These are phyloP conservation scores for Simplicillium sp. DNA, from an alignment of 2,329 filamentous ascomycete genomes.

Conservation along the genomic window DNA sequence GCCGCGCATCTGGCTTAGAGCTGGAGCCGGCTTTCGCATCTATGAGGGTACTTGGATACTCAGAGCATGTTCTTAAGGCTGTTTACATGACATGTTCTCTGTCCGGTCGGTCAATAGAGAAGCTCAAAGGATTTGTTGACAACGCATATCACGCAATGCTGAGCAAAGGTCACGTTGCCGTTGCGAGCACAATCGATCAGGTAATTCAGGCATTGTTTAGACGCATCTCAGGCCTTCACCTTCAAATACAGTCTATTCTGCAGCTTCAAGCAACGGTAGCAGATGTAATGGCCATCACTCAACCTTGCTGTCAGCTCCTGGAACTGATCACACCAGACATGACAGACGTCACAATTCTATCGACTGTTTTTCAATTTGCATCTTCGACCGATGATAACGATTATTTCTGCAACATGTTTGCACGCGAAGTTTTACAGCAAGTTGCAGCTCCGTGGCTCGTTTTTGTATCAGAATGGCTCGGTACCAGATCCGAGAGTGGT, in stretches of 20 bases:
- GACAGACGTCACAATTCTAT: slow-evolving; percentile 53
- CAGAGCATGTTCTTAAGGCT: slow-evolving; percentile 36
- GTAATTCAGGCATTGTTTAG: slow-evolving; percentile 39
- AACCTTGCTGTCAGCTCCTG: too few relatives aligned
- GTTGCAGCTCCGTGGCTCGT: slow-evolving; percentile 59
- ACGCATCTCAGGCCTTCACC: slow-evolving; percentile 33
- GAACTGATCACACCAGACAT: slow-evolving; percentile 19
- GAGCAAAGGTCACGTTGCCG: slow-evolving; percentile 38
- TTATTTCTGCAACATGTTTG: slow-evolving; percentile 49
- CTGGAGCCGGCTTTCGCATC: slow-evolving; percentile 41
- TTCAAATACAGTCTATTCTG: slow-evolving; percentile 36
- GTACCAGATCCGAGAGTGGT: slow-evolving; percentile 50
- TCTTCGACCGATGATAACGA: slow-evolving; percentile 56
- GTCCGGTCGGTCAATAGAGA: slow-evolving; percentile 36
- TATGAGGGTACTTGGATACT: slow-evolving; percentile 47
- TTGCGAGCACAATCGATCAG: slow-evolving; percentile 39
- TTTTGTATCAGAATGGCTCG: slow-evolving; percentile 66
- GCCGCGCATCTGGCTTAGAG: slow-evolving; percentile 37
- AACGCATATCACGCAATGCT: slow-evolving; percentile 32
- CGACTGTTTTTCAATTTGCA: slow-evolving; percentile 51
- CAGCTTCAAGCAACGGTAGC: slow-evolving; percentile 32
- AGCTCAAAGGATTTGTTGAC: slow-evolving; percentile 36
- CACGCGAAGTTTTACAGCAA: slow-evolving; percentile 56
- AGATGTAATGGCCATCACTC: too few relatives aligned
- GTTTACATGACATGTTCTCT: slow-evolving; percentile 36